Evolutionary conservation across 148 eudicot species (phyloP), one percentile per base, ranked within the genome.

Genomic region (Rhododendron kiyosumense): DNA sequence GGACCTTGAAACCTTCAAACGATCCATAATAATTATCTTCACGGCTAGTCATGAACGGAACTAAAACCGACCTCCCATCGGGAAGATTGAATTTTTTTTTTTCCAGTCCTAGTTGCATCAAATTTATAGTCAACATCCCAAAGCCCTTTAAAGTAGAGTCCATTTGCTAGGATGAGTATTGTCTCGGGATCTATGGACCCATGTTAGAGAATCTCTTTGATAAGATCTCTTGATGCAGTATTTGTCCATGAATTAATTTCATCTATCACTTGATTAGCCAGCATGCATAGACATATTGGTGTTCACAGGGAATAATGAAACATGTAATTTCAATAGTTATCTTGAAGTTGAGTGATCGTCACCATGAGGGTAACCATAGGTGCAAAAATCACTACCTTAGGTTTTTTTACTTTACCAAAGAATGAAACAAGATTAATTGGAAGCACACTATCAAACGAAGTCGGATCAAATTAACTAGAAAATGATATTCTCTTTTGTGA

Each of bases 11-110:
- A 10, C 15, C 75, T 7, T 69, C 75, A 3, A 69, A 41, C n/a
- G 51, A 22, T 38, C n/a, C 13, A 17, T 20, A 22, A 78, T 1
- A 48, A 3, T 22, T 4, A 4, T 12, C 24, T 17, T 5, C 18
- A 5, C 45, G 4, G 78, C 54, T 57, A 26, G 75, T 83, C 85
- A 83, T 83, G 15, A 84, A 84, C 1, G 83, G 83, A 63, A 46
- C 79, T 36, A 34, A 51, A 45, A 69, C 38, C 2, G 3, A 26
- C 12, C 26, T 28, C 32, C 36, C 75, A 69, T 69, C n/a, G 5
- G n/a, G 75, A n/a, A 69, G 36, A n/a, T 24, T 28, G 14, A 69
- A 69, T n/a, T 69, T 30, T 28, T 36, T 69, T 54, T 54, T 28
- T 69, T 12, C n/a, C n/a, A 69, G 75, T 69, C 34, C 34, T n/a